Evolutionary conservation across 768 basidiomycete species (phyloP).

Genomic region (Paxillus ammoniavirescens): DNA sequence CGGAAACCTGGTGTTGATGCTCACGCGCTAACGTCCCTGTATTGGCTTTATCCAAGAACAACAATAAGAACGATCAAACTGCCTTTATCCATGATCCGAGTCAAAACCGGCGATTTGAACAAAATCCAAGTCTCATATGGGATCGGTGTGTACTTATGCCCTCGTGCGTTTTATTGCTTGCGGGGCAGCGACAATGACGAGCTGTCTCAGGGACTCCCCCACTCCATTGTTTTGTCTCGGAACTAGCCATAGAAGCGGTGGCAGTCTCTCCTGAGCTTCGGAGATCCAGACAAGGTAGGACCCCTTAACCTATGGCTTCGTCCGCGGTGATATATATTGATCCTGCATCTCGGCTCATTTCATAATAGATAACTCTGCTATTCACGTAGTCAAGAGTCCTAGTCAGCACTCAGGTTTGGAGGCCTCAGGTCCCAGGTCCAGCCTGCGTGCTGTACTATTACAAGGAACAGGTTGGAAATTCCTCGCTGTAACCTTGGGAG

Average conservation of each 20-base stretch:
- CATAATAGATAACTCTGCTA: no score
- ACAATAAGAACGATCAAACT: no score
- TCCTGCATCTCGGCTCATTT: not conserved
- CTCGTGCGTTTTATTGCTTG: not conserved
- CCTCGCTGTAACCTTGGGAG: not conserved
- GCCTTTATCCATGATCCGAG: no score
- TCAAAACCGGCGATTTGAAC: no score
- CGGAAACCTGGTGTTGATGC: no score
- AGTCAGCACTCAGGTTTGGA: not conserved
- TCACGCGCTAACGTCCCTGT: no score
- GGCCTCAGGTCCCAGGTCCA: not conserved
- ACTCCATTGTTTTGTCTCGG: slow-evolving; percentile 10
- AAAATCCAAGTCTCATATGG: no score
- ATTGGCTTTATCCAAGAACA: no score
- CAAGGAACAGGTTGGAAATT: no score
- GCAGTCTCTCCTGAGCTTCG: not conserved
- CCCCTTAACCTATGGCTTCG: slow-evolving; percentile 5
- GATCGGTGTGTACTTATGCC: not conserved
- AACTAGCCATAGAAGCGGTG: slow-evolving; percentile 2
- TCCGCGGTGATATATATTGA: slow-evolving; percentile 16
- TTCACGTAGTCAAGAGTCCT: no score
- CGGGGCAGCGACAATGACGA: not conserved
- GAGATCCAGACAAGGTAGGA: not conserved
- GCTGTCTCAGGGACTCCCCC: not conserved
- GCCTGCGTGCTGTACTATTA: not conserved